Conservation (phyloP, 805 yeast genomes). For the Saccharomycopsis fibuligera region DNA sequence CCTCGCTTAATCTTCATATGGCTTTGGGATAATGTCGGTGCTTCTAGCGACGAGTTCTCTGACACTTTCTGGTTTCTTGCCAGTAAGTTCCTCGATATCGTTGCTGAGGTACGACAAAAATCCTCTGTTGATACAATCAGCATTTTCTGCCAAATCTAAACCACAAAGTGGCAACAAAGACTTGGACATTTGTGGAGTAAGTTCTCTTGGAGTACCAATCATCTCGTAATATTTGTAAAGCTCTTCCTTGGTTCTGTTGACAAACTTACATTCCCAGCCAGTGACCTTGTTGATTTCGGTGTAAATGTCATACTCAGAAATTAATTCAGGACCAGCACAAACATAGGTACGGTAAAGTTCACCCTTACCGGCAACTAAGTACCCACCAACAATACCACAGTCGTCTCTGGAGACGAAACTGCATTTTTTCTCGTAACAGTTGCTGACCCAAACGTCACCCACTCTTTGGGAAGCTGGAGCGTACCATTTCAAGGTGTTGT, state of each 20-base stretch:
- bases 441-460: conserved; percentile 14
- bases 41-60: not conserved
- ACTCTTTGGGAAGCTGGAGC: conserved; percentile 17
- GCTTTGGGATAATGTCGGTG: not conserved
- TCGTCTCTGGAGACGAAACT: conserved; percentile 17
- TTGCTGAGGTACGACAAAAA: not conserved
- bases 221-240: conserved; percentile 13
- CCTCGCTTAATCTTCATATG: not conserved
- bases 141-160: not conserved
- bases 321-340: conserved; percentile 13
- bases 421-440: conserved; percentile 10
- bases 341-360: conserved; percentile 11
- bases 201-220: conserved; percentile 15
- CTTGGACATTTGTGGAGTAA: conserved; percentile 3
- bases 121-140: not conserved
- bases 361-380: conserved; percentile 15
- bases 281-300: conserved; percentile 16
- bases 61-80: not conserved
- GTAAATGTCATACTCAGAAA: conserved; percentile 14
- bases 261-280: conserved; percentile 17
- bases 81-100: not conserved
- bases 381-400: conserved; percentile 15
- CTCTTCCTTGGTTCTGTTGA: conserved; percentile 13
- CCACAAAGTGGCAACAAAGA: not conserved
- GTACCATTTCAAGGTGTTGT: conserved; percentile 13